Percentiles rank a stretch among this genome's conserved stretches.
Conservation (phyloP, 2,329 filamentous ascomycete species). For the Cladosporium sp. region DNA sequence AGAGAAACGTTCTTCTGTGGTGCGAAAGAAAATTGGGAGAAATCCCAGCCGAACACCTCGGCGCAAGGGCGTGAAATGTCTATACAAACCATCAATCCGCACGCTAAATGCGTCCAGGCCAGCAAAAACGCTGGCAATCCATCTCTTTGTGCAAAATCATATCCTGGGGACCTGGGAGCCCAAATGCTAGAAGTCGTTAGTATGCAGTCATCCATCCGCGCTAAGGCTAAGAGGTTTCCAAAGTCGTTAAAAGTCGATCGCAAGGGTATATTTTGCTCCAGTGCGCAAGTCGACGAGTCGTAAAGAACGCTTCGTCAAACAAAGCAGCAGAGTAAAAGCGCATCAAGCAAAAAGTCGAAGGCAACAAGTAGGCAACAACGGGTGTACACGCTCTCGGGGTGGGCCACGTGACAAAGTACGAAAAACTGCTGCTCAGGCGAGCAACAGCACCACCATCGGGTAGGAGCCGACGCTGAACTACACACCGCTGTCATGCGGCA, state of each 20-base stretch:
- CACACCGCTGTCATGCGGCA: constrained; percentile 19
- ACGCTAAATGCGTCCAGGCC: too few species aligned
- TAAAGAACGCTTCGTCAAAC: constrained; percentile 6
- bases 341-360: not conserved
- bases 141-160: not conserved
- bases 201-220: constrained; percentile 8
- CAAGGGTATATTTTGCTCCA: not conserved
- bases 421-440: constrained; percentile 4
- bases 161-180: not conserved
- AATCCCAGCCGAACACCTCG: too few species aligned
- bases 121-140: not conserved
- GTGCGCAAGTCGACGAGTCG: not conserved
- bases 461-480: not conserved
- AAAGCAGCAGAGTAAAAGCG: not conserved
- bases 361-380: not conserved
- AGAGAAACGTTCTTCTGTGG: too few species aligned
- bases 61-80: too few species aligned
- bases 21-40: too few species aligned
- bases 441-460: not conserved
- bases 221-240: constrained; percentile 11
- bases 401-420: not conserved
- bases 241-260: not conserved
- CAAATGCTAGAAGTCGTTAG: not conserved
- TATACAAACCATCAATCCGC: too few species aligned
- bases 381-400: not conserved